These are phyloP conservation scores for Tulasnella sp. DNA, from an alignment of 768 basidiomycete species.

Conservation along the genomic window DNA sequence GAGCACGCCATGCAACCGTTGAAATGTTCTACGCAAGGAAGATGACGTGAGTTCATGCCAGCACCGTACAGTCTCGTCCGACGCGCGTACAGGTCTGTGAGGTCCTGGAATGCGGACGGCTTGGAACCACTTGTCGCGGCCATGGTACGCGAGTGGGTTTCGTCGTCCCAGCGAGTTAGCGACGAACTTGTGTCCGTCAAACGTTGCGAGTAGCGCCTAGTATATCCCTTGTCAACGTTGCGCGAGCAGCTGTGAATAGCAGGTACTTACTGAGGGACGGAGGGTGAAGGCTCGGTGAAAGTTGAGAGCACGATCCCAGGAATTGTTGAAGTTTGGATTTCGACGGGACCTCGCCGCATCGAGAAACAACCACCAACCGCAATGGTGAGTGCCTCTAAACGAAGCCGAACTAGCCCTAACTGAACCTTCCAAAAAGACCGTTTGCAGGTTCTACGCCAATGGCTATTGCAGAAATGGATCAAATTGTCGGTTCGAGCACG, in stretches of 20 bases:
- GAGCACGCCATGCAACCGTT: conserved; percentile 23
- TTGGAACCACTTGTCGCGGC: not conserved
- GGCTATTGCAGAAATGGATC: not conserved
- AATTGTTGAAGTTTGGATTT: conserved; percentile 15
- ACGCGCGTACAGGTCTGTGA: conserved; percentile 21
- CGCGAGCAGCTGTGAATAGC: not conserved
- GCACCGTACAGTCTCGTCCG: not conserved
- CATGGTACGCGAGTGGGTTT: conserved; percentile 15
- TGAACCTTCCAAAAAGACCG: not conserved
- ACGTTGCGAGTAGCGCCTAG: not conserved
- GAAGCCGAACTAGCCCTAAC: not conserved
- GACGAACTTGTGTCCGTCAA: not conserved
- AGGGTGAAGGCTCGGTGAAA: not conserved
- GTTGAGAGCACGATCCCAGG: not conserved
- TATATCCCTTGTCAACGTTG: not conserved
- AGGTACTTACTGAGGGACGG: not conserved
- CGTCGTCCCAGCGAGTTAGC: conserved; percentile 5
- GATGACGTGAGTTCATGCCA: not conserved
- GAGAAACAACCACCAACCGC: not conserved
- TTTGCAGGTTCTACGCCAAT: not conserved
- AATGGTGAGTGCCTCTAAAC: not conserved
- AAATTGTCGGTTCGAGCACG: conserved; percentile 9
- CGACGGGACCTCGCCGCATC: not conserved
- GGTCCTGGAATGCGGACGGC: not conserved
- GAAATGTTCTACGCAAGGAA: conserved; percentile 26